Evolutionary conservation across 2,329 filamentous ascomycete species (phyloP).

Genomic region (Clonostachys chloroleuca): DNA sequence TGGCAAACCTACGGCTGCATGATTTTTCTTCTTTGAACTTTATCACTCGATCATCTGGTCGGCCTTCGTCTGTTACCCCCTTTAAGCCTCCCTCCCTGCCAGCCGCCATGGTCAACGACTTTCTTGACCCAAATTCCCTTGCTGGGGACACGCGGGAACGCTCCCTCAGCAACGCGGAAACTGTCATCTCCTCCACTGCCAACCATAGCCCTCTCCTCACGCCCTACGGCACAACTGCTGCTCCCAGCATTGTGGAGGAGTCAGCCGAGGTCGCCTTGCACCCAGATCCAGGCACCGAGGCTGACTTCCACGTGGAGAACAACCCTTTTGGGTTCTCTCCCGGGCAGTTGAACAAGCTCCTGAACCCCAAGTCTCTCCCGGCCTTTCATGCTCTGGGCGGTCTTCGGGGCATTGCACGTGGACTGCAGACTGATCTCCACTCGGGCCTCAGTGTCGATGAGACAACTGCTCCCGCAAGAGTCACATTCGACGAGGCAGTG

Average conservation of each 20-base stretch:
- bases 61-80: no score
- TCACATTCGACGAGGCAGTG: conserved; percentile 65
- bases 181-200: neutral
- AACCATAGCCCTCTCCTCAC: neutral
- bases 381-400: conserved; percentile 77
- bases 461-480: conserved; percentile 50
- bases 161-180: neutral
- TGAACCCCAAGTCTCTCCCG: conserved; percentile 77
- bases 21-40: no score
- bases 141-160: neutral
- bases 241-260: neutral
- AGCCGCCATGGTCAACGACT: neutral
- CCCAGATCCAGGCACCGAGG: conserved; percentile 68
- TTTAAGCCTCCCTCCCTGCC: neutral
- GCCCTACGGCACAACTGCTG: neutral
- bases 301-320: conserved; percentile 67
- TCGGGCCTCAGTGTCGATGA: conserved; percentile 75
- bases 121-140: neutral
- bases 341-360: conserved; percentile 75
- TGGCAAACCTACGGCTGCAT: no score
- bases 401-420: conserved; percentile 67
- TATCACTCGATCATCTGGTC: no score
- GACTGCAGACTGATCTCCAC: conserved; percentile 63
- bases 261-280: conserved; percentile 47
- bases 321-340: conserved; percentile 84